Evolutionary conservation across 352 stramenopile genomes (phyloP).

Genomic region (Blastocystis sp.): DNA sequence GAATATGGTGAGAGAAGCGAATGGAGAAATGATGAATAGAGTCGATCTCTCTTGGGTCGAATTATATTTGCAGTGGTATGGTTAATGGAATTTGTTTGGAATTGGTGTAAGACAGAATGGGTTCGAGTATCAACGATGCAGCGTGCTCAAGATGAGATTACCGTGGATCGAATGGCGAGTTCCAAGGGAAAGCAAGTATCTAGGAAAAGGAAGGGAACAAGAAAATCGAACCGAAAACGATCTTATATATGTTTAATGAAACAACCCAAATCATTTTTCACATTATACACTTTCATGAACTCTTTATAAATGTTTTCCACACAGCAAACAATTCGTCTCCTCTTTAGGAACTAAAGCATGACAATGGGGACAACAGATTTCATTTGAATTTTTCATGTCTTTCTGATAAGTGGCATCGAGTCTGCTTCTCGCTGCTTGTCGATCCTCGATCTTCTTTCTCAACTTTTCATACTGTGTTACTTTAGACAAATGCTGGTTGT

Average conservation of each 20-base stretch:
- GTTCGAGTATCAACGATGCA: not conserved
- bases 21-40: not conserved
- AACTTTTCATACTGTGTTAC: too few relatives aligned
- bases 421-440: too few relatives aligned
- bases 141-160: not conserved
- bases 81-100: conserved; percentile 17
- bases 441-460: too few relatives aligned
- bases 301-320: not conserved
- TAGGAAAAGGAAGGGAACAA: not conserved
- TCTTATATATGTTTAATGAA: not conserved
- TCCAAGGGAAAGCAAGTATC: not conserved
- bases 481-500: too few relatives aligned
- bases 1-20: conserved; percentile 1
- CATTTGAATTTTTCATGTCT: too few relatives aligned
- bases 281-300: too few relatives aligned
- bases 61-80: conserved; percentile 14
- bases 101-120: conserved; percentile 22
- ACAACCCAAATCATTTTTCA: too few relatives aligned
- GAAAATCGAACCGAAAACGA: not conserved
- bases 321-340: not conserved
- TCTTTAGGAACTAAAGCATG: too few relatives aligned
- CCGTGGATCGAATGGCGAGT: not conserved
- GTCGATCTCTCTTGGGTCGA: not conserved
- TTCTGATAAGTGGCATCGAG: too few relatives aligned
- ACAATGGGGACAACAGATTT: too few relatives aligned